Evolutionary conservation across 2,329 filamentous ascomycete genomes (phyloP), one percentile per base, ranked within the genome.

Genomic region (Rhinocladiella similis): DNA sequence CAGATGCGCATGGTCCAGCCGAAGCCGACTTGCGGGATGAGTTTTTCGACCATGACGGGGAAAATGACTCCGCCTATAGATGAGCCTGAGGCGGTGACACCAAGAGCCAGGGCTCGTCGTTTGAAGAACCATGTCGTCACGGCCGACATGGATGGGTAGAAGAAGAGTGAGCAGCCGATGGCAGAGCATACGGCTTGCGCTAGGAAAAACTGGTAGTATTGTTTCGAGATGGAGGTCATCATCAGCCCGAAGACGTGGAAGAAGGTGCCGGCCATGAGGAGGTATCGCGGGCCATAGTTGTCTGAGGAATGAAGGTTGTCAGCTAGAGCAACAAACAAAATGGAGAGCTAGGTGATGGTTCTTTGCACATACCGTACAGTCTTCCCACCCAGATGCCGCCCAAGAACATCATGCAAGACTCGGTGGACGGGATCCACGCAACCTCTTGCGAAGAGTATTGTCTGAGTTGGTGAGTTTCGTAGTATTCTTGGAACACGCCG

Each of bases 401-500:
- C 6, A 61, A 56, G 51, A 64, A 66, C 65, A 69, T 77, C 63
- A 78, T 68, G 59, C 77, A 78, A 7, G 73, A 69, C 50, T 78
- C 78, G 5, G 85, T 66, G 0, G 81, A 82, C 0, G 81, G 77
- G 45, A 86, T 85, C 83, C 83, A 86, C 13, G 83, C 73, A 13
- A 86, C 73, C 0, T 79, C 79, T 52, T 79, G 81, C 1, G 80
- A 66, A 0, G 80, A 79, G 59, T 82, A 81, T 1, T 73, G 49
- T 9, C 64, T 67, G 2, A 86, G 69, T 18, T 80, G 75, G 7
- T 79, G 70, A 3, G 68, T 73, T 57, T 83, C 71, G 63, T 86
- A 86, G 65, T 84, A 84, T n/a, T 78, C 76, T 65, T 86, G 82
- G 63, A 85, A 85, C 14, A 80, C 73, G 10, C 82, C 83, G 14